Percentiles rank a stretch among this genome's conserved stretches.
Conservation (phyloP, 176 grass and related monocot genomes). For the Triticum dicoccoides region DNA sequence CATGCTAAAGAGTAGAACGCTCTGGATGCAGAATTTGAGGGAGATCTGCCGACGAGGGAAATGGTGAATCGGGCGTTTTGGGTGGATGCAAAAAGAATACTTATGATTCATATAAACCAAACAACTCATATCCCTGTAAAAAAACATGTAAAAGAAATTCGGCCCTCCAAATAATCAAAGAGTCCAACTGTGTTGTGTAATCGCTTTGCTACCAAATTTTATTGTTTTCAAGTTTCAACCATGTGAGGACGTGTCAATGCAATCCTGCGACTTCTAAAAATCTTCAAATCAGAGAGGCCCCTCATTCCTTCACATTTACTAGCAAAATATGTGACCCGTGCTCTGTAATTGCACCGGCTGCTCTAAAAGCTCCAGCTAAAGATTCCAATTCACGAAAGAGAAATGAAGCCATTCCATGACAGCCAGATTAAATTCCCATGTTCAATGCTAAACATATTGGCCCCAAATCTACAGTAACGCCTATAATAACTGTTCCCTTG, state of each 20-base stretch:
- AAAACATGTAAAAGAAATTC: neutral
- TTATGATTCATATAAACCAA: neutral
- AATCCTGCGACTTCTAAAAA: neutral
- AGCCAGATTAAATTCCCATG: slow-evolving; percentile 1
- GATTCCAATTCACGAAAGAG: neutral
- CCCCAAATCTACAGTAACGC: neutral
- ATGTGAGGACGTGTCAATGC: neutral
- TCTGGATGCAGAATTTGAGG: too few relatives aligned
- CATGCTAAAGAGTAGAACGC: too few relatives aligned
- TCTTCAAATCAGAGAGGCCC: neutral
- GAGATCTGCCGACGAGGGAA: too few relatives aligned
- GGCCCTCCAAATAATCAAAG: neutral
- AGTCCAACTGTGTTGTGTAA: neutral
- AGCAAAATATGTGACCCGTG: neutral
- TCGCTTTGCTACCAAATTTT: neutral
- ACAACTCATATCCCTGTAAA: neutral
- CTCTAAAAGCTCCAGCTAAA: neutral
- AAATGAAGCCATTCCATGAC: slow-evolving; percentile 12
- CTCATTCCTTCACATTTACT: neutral
- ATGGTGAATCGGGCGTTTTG: too few relatives aligned
- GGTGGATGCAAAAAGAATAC: too few relatives aligned
- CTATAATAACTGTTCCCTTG: neutral
- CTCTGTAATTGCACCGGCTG: neutral
- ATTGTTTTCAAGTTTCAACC: neutral
- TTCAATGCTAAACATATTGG: slow-evolving; percentile 10